A percentile compares a stretch with the other conserved stretches of the same genome.
Conservation (phyloP, 2,329 filamentous ascomycete genomes). For the Diaporthe citri region DNA sequence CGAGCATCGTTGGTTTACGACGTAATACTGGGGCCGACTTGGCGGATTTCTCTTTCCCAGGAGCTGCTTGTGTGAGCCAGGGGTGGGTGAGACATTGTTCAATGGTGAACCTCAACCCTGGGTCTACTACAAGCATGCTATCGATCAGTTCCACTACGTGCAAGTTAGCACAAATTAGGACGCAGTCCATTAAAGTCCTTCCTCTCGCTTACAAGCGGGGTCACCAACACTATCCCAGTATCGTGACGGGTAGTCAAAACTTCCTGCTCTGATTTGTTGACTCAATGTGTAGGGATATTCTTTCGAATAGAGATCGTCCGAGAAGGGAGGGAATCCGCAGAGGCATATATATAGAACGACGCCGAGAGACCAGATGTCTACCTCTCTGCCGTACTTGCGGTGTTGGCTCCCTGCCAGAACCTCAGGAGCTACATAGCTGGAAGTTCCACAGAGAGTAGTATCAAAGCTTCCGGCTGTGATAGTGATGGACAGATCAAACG, state of each 20-base stretch:
- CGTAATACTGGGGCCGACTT: neutral
- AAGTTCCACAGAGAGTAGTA: slow-evolving; percentile 93
- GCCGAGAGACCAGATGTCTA: slow-evolving; percentile 95
- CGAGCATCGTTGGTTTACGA: neutral
- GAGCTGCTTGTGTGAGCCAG: slow-evolving; percentile 73
- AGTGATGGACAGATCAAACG: slow-evolving; percentile 97
- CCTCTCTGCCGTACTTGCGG: slow-evolving; percentile 91
- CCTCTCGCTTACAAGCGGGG: slow-evolving; percentile 70
- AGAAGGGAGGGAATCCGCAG: slow-evolving; percentile 96
- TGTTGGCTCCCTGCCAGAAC: slow-evolving; percentile 87
- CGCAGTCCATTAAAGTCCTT: too few species aligned
- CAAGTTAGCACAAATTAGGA: neutral
- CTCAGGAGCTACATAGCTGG: slow-evolving; percentile 95
- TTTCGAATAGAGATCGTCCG: slow-evolving; percentile 84
- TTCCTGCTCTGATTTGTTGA: slow-evolving; percentile 88
- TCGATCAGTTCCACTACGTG: slow-evolving; percentile 85
- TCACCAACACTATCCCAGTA: slow-evolving; percentile 95
- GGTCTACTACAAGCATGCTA: slow-evolving; percentile 90
- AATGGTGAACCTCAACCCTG: slow-evolving; percentile 84
- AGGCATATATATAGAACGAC: slow-evolving; percentile 97
- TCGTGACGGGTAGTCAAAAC: slow-evolving; percentile 95
- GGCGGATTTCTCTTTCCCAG: neutral
- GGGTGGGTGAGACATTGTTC: slow-evolving; percentile 92
- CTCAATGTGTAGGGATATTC: slow-evolving; percentile 88
- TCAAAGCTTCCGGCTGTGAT: slow-evolving; percentile 98